These are phyloP conservation scores for Daldinia loculata DNA, from an alignment of 495 filamentous ascomycete species.

Conservation along the genomic window DNA sequence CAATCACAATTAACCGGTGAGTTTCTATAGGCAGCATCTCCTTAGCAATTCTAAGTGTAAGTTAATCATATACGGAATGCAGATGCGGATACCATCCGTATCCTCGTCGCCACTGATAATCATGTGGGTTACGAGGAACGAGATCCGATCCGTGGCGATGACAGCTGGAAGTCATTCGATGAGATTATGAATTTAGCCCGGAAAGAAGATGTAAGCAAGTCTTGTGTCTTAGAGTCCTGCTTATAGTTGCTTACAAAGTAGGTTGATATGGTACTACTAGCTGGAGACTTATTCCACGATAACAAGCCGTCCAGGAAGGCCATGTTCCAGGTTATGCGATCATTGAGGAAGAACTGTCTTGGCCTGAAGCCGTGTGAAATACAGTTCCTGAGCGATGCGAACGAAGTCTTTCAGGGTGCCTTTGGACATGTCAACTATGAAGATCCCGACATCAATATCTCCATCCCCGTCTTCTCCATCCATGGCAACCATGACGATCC, in stretches of 20 bases:
- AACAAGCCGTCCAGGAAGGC: slow-evolving; percentile 97
- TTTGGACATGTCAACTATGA: slow-evolving; percentile 97
- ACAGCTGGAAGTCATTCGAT: slow-evolving; percentile 96
- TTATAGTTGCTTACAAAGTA: slow-evolving; percentile 30
- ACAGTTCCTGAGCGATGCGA: slow-evolving; percentile 92
- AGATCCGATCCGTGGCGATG: slow-evolving; percentile 90
- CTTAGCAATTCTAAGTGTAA: not conserved
- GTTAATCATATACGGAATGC: slow-evolving; percentile 6
- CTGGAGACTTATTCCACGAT: slow-evolving; percentile 96
- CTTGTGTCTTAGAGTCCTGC: not conserved
- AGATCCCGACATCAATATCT: slow-evolving; percentile 96
- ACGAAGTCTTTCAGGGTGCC: slow-evolving; percentile 82
- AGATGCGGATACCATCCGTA: slow-evolving; percentile 92
- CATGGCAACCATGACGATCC: slow-evolving; percentile 99
- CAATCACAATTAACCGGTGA: slow-evolving; percentile 36
- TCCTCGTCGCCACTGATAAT: slow-evolving; percentile 92
- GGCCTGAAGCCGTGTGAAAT: slow-evolving; percentile 96
- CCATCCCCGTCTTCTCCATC: slow-evolving; percentile 97
- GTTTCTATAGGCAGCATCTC: not conserved
- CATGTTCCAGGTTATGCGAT: slow-evolving; percentile 97
- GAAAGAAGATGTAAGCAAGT: slow-evolving; percentile 71
- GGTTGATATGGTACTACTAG: slow-evolving; percentile 94
- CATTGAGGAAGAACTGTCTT: slow-evolving; percentile 88
- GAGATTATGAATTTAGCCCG: slow-evolving; percentile 93
- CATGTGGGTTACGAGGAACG: slow-evolving; percentile 98